phyloP scores from a whole-genome alignment of 2,329 filamentous ascomycete genomes.

The Whalleya microplaca region DNA sequence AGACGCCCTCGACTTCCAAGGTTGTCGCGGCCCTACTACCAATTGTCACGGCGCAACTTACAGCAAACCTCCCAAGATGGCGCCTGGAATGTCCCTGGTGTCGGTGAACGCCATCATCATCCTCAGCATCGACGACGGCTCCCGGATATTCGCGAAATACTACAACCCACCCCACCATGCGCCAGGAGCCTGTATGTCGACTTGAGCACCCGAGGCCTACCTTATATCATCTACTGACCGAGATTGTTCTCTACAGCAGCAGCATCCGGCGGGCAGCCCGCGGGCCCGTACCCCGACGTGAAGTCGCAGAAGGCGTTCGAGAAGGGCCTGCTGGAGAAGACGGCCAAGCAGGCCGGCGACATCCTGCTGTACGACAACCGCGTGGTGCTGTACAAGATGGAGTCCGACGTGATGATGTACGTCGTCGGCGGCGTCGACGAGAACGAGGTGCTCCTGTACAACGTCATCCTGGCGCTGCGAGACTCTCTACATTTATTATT shows the following conservation, averaged over 20 bases:
- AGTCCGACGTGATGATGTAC: constrained; percentile 96
- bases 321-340: constrained; percentile 94
- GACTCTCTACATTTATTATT: constrained; percentile 90
- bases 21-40: neutral
- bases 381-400: constrained; percentile 96
- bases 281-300: constrained; percentile 80
- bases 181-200: constrained; percentile 31
- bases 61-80: constrained; percentile 53
- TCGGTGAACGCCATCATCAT: constrained; percentile 78
- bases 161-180: constrained; percentile 58
- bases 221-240: constrained; percentile 22
- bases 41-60: constrained; percentile 10
- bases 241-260: constrained; percentile 44
- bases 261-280: constrained; percentile 46
- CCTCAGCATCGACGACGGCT: constrained; percentile 83
- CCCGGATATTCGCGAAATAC: constrained; percentile 85
- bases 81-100: constrained; percentile 75
- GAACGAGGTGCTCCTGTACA: constrained; percentile 97
- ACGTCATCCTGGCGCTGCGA: constrained; percentile 86
- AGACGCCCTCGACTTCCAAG: constrained; percentile 6
- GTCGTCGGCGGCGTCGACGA: constrained; percentile 90
- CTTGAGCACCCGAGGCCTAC: neutral
- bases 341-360: constrained; percentile 91
- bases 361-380: constrained; percentile 98
- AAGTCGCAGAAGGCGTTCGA: constrained; percentile 97